phyloP scores from a whole-genome alignment of 306 rosid genomes.

The Corylus heterophylla region DNA sequence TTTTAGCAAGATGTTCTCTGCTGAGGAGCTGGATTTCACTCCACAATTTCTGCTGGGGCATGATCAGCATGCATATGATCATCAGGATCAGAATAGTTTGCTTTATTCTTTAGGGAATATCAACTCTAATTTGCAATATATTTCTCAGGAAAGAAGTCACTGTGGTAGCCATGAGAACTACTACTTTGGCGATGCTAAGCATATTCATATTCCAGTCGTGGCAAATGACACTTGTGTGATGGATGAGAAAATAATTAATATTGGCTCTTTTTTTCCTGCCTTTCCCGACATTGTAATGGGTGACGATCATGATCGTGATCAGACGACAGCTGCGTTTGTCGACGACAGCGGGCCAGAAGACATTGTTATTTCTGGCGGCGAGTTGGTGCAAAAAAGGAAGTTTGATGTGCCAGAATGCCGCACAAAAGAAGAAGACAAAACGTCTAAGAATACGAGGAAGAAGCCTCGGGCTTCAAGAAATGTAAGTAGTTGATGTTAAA shows the following conservation, averaged over 20 bases:
- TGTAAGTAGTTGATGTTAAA: constrained; percentile 40
- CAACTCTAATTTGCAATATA: constrained; percentile 42
- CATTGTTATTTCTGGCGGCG: constrained; percentile 23
- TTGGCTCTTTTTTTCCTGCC: constrained; percentile 39
- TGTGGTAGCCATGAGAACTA: constrained; percentile 36
- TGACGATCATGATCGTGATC: constrained; percentile 1
- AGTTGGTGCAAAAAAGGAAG: constrained; percentile 54
- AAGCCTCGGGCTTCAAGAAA: constrained; percentile 42
- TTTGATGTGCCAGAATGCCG: constrained; percentile 30
- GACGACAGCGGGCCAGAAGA: constrained; percentile 27
- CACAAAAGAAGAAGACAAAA: constrained; percentile 29
- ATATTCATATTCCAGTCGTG: background rate
- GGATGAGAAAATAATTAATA: constrained; percentile 14
- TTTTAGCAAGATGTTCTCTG: constrained; percentile 45
- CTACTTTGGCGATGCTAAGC: constrained; percentile 24
- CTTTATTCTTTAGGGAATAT: constrained; percentile 49
- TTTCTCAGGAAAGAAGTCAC: constrained; percentile 55
- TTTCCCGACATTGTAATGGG: constrained; percentile 41
- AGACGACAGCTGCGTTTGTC: too few species aligned
- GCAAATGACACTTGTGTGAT: constrained; percentile 25
- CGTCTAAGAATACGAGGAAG: constrained; percentile 47
- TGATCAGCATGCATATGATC: background rate
- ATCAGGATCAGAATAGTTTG: constrained; percentile 24
- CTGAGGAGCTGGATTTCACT: constrained; percentile 52
- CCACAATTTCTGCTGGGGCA: constrained; percentile 36